Evolutionary conservation across 2,329 filamentous ascomycete genomes (phyloP), one percentile per base, ranked within the genome.

Genomic region (Sclerotinia sclerotiorum): DNA sequence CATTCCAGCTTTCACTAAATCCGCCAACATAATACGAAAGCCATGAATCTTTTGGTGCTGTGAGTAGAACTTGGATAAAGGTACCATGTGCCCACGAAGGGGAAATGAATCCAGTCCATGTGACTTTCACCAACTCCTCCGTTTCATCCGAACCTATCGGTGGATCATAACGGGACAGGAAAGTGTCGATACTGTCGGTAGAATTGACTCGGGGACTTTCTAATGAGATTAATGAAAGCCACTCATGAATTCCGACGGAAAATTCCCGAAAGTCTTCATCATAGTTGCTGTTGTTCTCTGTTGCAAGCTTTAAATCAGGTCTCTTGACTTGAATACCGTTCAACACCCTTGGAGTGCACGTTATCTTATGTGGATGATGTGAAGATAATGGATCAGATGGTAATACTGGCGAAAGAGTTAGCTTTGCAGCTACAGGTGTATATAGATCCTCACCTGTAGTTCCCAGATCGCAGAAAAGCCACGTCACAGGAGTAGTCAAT

Each of bases 391-490:
- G 83, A 72, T 86, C 83, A 11, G 83, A 81, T n/a, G 72, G 74
- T 35, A 82, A 80, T 11, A 77, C 85, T 71, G n/a, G 48, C 79
- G 71, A 79, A 75, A 39, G 67, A 52, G 48, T 70, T 24, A 72
- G 62, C 68, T 67, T 70, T 52, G 54, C 19, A 56, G 69, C 44
- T n/a, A 61, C 44, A 52, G 24, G 27, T 32, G 21, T 27, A 63
- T 56, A 13, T 27, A 24, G 48, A 29, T 64, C 71, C 78, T 72
- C 80, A 88, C 85, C 79, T 70, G 80, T 81, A 72, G 74, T 75
- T 63, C 73, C 80, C 52, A 88, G 77, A 74, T 93, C 90, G 75
- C 84, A 89, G 74, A 95, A 94, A 0, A 98, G 80, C 93, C 94
- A 97, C 1, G 86, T 86, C 29, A 89, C 75, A 1, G 89, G 87